Evolutionary conservation across 139 green algal genomes (phyloP).

Genomic region (Desmodesmus armatus): DNA sequence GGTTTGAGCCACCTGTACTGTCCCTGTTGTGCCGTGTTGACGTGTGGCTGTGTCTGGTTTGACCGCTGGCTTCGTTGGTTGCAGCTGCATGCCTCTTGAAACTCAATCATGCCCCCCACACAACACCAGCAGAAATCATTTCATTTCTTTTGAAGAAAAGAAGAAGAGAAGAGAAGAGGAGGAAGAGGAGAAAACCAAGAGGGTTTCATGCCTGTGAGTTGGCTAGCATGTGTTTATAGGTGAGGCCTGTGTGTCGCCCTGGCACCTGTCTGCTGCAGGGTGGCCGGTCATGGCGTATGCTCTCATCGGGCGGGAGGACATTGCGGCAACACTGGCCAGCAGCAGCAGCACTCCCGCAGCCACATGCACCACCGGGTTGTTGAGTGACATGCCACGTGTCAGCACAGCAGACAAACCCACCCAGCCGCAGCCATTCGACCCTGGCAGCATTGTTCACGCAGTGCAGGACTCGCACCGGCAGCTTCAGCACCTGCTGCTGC

Average conservation of each 20-base stretch:
- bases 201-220: too few relatives aligned
- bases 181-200: too few relatives aligned
- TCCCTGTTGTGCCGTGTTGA: neutral
- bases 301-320: constrained; percentile 87
- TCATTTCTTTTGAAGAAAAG: too few relatives aligned
- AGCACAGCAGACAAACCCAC: too few relatives aligned
- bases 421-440: too few relatives aligned
- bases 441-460: neutral
- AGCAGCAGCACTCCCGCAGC: constrained; percentile 38
- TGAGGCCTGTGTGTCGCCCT: too few relatives aligned
- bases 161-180: too few relatives aligned
- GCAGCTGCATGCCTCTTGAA: too few relatives aligned
- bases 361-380: neutral
- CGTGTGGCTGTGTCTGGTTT: neutral
- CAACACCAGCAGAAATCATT: too few relatives aligned
- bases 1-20: neutral
- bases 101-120: too few relatives aligned
- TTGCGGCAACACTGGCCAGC: constrained; percentile 78
- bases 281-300: constrained; percentile 88
- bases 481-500: constrained; percentile 32
- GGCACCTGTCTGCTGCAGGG: too few relatives aligned
- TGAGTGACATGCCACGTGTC: neutral
- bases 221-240: too few relatives aligned
- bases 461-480: neutral
- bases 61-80: neutral